Evolutionary conservation across 2,329 filamentous ascomycete genomes (phyloP).

Genomic region (Graphilbum sp.): DNA sequence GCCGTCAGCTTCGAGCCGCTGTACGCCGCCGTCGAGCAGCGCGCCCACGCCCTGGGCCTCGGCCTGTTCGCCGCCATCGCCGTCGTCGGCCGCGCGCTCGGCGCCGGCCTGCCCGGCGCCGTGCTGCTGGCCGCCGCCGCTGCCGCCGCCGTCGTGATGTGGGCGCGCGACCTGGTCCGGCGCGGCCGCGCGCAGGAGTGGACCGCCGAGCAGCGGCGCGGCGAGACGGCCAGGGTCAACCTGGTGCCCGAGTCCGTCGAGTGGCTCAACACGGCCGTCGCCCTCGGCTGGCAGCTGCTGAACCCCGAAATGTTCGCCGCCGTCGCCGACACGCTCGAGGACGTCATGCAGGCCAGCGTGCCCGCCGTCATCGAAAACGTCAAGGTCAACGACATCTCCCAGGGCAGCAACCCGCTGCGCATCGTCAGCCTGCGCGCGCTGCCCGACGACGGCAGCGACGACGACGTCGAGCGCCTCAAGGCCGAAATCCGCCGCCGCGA

Average conservation of each 20-base stretch:
- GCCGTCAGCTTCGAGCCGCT: conserved; percentile 81
- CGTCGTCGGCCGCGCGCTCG: conserved; percentile 63
- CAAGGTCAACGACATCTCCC: conserved; percentile 84
- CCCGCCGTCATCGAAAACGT: conserved; percentile 88
- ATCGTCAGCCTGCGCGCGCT: conserved; percentile 77
- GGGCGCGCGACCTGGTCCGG: conserved; percentile 74
- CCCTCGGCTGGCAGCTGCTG: conserved; percentile 75
- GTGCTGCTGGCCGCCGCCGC: conserved; percentile 58
- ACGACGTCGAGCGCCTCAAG: conserved; percentile 67
- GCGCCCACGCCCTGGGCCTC: conserved; percentile 52
- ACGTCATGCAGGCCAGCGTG: conserved; percentile 93
- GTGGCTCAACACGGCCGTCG: conserved; percentile 87
- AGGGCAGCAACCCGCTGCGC: conserved; percentile 78
- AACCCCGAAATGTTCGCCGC: conserved; percentile 92
- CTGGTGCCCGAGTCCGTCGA: conserved; percentile 84
- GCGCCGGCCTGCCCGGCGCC: conserved; percentile 59
- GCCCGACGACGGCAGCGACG: conserved; percentile 62
- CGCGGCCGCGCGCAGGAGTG: conserved; percentile 76
- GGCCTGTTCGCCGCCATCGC: conserved; percentile 60
- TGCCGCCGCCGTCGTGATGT: conserved; percentile 66
- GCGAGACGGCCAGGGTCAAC: conserved; percentile 73
- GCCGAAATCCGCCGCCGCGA: conserved; percentile 65
- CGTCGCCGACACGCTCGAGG: conserved; percentile 82
- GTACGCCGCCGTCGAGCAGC: conserved; percentile 59
- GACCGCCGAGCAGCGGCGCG: conserved; percentile 71